Evolutionary conservation across 2,329 filamentous ascomycete species (phyloP).

Genomic region (Clonostachys solani): DNA sequence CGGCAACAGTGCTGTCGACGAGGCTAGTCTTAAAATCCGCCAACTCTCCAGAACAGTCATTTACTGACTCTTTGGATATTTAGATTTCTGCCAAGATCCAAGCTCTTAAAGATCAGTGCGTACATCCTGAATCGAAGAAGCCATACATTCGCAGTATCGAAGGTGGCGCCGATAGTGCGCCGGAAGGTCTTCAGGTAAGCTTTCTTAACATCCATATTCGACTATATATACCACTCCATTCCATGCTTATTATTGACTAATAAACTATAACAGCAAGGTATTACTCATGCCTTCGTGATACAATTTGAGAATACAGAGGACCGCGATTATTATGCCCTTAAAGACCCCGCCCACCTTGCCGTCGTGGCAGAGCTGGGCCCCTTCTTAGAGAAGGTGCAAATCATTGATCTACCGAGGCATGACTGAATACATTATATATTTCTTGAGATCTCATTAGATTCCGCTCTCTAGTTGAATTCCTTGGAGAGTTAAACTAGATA

Average conservation of each 20-base stretch:
- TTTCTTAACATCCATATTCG: too few species aligned
- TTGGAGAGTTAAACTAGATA: too few species aligned
- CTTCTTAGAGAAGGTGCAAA: background rate
- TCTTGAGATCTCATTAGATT: too few species aligned
- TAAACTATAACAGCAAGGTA: conserved; percentile 39
- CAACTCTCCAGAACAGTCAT: too few species aligned
- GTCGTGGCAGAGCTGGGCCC: background rate
- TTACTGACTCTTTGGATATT: too few species aligned
- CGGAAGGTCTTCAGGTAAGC: conserved; percentile 53
- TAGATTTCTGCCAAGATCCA: conserved; percentile 20
- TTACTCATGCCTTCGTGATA: conserved; percentile 65
- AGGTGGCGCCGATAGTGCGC: conserved; percentile 58
- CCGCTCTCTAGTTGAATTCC: too few species aligned
- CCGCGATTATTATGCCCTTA: conserved; percentile 2
- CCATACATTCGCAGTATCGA: conserved; percentile 56
- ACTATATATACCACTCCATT: background rate
- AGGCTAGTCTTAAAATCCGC: too few species aligned
- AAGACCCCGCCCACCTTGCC: conserved; percentile 2
- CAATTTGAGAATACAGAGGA: conserved; percentile 9
- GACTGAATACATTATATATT: too few species aligned
- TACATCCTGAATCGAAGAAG: conserved; percentile 54
- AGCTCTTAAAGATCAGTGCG: conserved; percentile 50
- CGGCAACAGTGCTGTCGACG: too few species aligned
- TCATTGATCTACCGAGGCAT: background rate
- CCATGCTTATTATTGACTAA: background rate